phyloP scores from a whole-genome alignment of 129 eudicot genomes.

The Ambrosia trifida region DNA sequence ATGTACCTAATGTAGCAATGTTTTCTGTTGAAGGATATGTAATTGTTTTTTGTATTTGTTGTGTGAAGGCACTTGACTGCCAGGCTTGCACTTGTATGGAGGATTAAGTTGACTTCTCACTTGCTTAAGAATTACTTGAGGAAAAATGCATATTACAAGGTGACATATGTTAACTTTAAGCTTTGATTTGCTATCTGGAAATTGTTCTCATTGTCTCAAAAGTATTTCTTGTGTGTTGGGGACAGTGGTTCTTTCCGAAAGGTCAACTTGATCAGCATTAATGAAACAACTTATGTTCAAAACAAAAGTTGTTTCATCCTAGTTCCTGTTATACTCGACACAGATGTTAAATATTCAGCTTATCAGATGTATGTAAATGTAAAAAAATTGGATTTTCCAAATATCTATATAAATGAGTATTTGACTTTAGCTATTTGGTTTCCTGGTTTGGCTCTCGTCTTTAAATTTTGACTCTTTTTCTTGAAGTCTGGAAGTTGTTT shows the following conservation, averaged over 20 bases:
- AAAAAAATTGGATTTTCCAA: not conserved
- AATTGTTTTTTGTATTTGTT: slow-evolving; percentile 14
- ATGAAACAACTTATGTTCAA: not conserved
- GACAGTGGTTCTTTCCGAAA: not conserved
- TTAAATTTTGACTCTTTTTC: not conserved
- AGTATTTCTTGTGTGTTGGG: not conserved
- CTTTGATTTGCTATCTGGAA: slow-evolving; percentile 17
- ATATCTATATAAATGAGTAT: not conserved
- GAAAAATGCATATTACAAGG: slow-evolving; percentile 95
- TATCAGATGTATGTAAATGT: not conserved
- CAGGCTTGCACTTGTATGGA: slow-evolving; percentile 94
- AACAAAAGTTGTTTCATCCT: slow-evolving; percentile 5
- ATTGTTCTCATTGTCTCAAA: too few relatives aligned
- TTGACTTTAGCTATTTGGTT: not conserved
- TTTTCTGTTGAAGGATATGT: not conserved
- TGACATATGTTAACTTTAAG: slow-evolving; percentile 24
- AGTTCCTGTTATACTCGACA: not conserved
- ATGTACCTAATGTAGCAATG: not conserved
- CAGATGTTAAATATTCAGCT: not conserved
- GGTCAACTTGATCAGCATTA: slow-evolving; percentile 1
- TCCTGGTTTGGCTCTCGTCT: not conserved
- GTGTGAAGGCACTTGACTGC: slow-evolving; percentile 87
- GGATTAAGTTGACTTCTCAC: slow-evolving; percentile 89
- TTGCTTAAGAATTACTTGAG: slow-evolving; percentile 80
- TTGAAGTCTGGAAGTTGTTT: not conserved